Percentiles rank a stretch among this genome's conserved stretches.
Evolutionary conservation across 208 protist species (phyloP).

Genomic region (Leishmania arabica): DNA sequence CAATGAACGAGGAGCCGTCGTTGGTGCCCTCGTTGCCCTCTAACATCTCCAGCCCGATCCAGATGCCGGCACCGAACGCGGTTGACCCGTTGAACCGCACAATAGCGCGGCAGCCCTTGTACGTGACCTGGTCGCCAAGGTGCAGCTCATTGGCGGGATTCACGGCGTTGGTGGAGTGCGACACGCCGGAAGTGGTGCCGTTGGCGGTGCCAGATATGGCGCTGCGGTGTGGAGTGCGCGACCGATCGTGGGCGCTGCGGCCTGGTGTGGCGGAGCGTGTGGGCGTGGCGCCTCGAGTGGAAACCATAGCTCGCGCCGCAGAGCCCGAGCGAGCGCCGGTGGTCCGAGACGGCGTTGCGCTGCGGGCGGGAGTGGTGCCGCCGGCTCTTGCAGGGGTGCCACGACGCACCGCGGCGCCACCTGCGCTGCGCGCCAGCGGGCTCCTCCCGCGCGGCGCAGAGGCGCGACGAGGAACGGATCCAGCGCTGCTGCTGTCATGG

Average conservation of each 20-base stretch:
- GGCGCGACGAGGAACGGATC: constrained; percentile 36
- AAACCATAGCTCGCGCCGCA: constrained; percentile 17
- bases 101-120: constrained; percentile 82
- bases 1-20: constrained; percentile 89
- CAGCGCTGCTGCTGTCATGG: constrained; percentile 50
- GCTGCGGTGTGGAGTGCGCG: constrained; percentile 38
- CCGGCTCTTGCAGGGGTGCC: constrained; percentile 76
- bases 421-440: constrained; percentile 76
- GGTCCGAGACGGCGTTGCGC: constrained; percentile 41
- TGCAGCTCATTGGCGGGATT: constrained; percentile 75
- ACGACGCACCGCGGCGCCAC: constrained; percentile 72
- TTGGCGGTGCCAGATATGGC: not conserved
- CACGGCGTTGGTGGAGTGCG: constrained; percentile 33
- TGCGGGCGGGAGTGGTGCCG: constrained; percentile 56
- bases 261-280: constrained; percentile 34
- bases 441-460: constrained; percentile 60
- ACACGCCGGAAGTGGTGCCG: not conserved
- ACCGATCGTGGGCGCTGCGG: constrained; percentile 33
- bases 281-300: constrained; percentile 29
- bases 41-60: constrained; percentile 91
- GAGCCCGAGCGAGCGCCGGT: constrained; percentile 27
- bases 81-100: constrained; percentile 88
- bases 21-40: constrained; percentile 91
- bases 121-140: constrained; percentile 76
- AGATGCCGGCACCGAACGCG: constrained; percentile 82